Percentiles rank a stretch among this genome's conserved stretches.
phyloP scores from a whole-genome alignment of 345 rosid genomes.

The Eucalyptus dawsonii region DNA sequence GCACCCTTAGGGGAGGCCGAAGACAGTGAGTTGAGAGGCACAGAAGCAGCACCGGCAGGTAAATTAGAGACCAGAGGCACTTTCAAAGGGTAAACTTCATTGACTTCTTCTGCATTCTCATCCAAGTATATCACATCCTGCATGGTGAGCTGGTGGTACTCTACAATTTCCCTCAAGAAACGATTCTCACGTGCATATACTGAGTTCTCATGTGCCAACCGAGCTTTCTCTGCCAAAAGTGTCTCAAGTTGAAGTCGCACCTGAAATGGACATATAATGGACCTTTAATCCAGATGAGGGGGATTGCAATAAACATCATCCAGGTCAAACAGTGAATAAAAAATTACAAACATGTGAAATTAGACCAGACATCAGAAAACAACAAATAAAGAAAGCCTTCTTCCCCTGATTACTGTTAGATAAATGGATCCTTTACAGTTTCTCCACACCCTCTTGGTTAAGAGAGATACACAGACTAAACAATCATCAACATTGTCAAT shows the following conservation, averaged over 20 bases:
- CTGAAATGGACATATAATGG: slow-evolving; percentile 3
- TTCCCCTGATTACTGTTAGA: neutral
- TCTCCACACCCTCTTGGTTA: neutral
- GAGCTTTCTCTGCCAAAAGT: slow-evolving; percentile 85
- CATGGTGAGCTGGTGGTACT: slow-evolving; percentile 94
- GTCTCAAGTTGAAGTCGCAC: slow-evolving; percentile 92
- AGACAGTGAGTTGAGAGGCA: neutral
- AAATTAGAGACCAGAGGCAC: slow-evolving; percentile 20
- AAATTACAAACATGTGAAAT: neutral
- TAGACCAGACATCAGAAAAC: neutral
- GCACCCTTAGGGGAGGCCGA: neutral
- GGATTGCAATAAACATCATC: neutral
- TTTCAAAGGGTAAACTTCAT: slow-evolving; percentile 71
- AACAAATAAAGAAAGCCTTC: neutral
- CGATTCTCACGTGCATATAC: slow-evolving; percentile 76
- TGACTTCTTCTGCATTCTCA: slow-evolving; percentile 73
- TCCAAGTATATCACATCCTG: slow-evolving; percentile 91
- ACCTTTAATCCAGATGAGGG: neutral
- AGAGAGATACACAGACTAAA: neutral
- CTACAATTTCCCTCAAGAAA: slow-evolving; percentile 84
- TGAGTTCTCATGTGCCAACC: slow-evolving; percentile 93
- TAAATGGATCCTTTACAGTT: neutral
- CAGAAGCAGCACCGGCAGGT: neutral
- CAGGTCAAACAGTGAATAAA: neutral
- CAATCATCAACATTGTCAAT: neutral